Evolutionary conservation across 495 filamentous ascomycete genomes (phyloP).

Genomic region (Lepraria neglecta): DNA sequence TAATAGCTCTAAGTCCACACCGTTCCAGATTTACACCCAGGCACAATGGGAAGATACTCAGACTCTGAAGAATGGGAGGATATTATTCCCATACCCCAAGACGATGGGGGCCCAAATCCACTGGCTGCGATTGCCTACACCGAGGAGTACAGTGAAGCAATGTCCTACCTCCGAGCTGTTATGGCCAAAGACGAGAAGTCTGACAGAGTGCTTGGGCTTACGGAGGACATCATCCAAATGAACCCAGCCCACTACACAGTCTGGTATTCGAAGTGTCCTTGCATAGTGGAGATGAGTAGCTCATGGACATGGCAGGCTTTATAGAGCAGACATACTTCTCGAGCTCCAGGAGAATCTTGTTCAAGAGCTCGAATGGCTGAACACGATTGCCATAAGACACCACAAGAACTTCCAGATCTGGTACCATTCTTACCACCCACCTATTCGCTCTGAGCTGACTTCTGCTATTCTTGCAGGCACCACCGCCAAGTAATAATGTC

Average conservation of each 20-base stretch:
- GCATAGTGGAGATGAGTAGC: background rate
- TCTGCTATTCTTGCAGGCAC: constrained; percentile 47
- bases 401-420: constrained; percentile 99
- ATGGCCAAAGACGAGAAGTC: constrained; percentile 86
- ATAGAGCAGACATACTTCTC: constrained; percentile 71
- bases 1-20: too few species aligned
- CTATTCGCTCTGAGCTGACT: background rate
- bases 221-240: constrained; percentile 78
- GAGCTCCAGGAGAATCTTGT: constrained; percentile 57
- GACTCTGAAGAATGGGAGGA: constrained; percentile 74
- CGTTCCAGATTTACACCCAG: background rate
- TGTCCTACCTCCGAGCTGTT: constrained; percentile 82
- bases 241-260: constrained; percentile 98
- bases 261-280: constrained; percentile 50
- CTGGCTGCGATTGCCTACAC: constrained; percentile 86
- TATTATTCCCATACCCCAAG: constrained; percentile 71
- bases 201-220: constrained; percentile 71
- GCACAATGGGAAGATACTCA: constrained; percentile 46
- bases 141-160: constrained; percentile 78
- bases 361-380: constrained; percentile 78
- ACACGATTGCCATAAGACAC: constrained; percentile 69
- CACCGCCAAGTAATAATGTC: constrained; percentile 83
- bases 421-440: constrained; percentile 28
- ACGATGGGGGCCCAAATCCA: constrained; percentile 66
- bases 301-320: constrained; percentile 53